phyloP scores from a whole-genome alignment of 2,329 filamentous ascomycete genomes.

The Mariannaea elegans region DNA sequence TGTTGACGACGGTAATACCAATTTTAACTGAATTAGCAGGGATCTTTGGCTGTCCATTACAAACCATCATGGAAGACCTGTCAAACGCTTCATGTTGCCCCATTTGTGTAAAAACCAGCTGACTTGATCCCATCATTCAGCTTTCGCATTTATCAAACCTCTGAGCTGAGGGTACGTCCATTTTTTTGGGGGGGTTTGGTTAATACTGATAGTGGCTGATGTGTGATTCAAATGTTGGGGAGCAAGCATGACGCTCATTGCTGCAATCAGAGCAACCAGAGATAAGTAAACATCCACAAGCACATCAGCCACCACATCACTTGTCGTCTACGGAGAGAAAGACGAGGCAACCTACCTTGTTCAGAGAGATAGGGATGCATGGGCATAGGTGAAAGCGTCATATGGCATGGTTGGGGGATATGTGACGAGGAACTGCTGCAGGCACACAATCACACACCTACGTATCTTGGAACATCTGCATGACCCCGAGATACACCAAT shows the following conservation, averaged over 20 bases:
- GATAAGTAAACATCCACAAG: conserved; percentile 4
- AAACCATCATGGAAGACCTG: neutral
- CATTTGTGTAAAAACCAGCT: neutral
- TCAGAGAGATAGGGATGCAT: conserved; percentile 8
- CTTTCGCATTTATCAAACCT: too few species aligned
- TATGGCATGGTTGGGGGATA: neutral
- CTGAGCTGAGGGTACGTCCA: neutral
- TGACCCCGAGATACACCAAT: too few species aligned
- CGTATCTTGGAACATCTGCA: too few species aligned
- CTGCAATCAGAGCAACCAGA: conserved; percentile 1
- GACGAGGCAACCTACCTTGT: neutral
- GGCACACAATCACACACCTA: conserved; percentile 12
- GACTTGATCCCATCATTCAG: neutral
- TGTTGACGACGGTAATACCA: too few species aligned
- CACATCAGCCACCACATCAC: neutral
- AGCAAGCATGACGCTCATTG: conserved; percentile 10
- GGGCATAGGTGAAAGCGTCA: conserved; percentile 3
- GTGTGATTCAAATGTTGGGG: conserved; percentile 22
- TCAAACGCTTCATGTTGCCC: neutral
- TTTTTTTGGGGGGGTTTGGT: conserved; percentile 6
- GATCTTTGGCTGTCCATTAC: conserved; percentile 1
- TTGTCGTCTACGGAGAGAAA: conserved; percentile 1
- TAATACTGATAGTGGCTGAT: neutral
- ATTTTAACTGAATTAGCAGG: too few species aligned
- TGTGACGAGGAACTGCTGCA: conserved; percentile 20